These are phyloP conservation scores for Leccinum barrowsii DNA, from an alignment of 768 basidiomycete species.

Conservation along the genomic window DNA sequence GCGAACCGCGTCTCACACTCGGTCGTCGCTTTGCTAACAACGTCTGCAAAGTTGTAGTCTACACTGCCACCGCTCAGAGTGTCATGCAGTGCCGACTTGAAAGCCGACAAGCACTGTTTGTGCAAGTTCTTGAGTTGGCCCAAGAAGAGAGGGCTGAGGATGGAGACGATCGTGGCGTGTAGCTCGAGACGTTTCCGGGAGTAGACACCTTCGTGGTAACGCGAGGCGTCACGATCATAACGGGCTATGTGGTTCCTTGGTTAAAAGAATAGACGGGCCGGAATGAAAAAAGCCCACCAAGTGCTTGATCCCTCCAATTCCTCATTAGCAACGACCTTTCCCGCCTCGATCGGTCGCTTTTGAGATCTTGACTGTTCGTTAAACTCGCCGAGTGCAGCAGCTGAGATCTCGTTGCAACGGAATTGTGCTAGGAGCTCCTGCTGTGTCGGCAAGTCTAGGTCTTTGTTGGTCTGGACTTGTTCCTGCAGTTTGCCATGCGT, in stretches of 20 bases:
- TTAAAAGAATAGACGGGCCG: neutral
- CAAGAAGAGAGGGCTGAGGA: slow-evolving; percentile 82
- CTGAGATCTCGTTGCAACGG: slow-evolving; percentile 95
- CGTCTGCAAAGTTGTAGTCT: slow-evolving; percentile 84
- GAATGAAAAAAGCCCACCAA: slow-evolving; percentile 49
- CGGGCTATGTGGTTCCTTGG: slow-evolving; percentile 49
- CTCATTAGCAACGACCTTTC: slow-evolving; percentile 87
- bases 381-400: slow-evolving; percentile 77
- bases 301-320: slow-evolving; percentile 69
- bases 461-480: slow-evolving; percentile 97
- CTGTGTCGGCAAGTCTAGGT: slow-evolving; percentile 95
- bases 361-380: slow-evolving; percentile 78
- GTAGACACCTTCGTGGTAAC: slow-evolving; percentile 95
- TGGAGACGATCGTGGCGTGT: slow-evolving; percentile 65
- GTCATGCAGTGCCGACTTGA: slow-evolving; percentile 73
- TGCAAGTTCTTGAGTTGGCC: slow-evolving; percentile 97
- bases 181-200: slow-evolving; percentile 86
- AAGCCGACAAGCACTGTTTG: slow-evolving; percentile 70
- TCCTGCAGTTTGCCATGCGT: slow-evolving; percentile 50
- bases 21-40: slow-evolving; percentile 61
- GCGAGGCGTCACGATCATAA: slow-evolving; percentile 94
- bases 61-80: slow-evolving; percentile 61
- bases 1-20: slow-evolving; percentile 66
- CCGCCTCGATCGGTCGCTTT: slow-evolving; percentile 79
- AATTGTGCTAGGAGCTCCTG: slow-evolving; percentile 98